phyloP scores from a whole-genome alignment of 495 filamentous ascomycete genomes.

The Echria macrotheca region DNA sequence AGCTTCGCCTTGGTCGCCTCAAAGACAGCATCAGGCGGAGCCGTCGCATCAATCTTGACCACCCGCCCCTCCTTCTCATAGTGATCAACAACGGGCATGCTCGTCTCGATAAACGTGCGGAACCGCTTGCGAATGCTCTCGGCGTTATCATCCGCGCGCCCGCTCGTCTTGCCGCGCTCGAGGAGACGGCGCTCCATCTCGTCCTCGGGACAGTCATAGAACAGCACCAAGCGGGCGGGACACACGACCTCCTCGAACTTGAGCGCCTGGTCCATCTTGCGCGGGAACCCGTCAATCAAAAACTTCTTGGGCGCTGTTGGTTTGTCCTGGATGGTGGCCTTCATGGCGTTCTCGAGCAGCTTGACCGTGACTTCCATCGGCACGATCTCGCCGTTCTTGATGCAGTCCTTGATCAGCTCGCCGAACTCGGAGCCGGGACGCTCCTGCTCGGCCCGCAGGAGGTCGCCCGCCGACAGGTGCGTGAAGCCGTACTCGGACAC shows the following conservation, averaged over 20 bases:
- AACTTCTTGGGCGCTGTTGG: conserved; percentile 49
- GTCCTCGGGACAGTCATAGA: conserved; percentile 84
- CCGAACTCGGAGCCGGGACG: conserved; percentile 81
- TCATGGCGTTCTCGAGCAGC: conserved; percentile 89
- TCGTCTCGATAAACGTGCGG: conserved; percentile 85
- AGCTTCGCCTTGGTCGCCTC: conserved; percentile 50
- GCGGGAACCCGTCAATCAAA: conserved; percentile 91
- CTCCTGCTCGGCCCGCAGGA: conserved; percentile 88
- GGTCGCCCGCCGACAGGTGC: conserved; percentile 88
- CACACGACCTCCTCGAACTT: conserved; percentile 90
- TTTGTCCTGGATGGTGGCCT: conserved; percentile 44
- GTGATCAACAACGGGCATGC: conserved; percentile 90
- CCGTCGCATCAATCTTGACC: conserved; percentile 66
- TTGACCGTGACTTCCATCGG: conserved; percentile 98
- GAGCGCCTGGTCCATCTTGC: conserved; percentile 92
- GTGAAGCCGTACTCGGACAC: conserved; percentile 87
- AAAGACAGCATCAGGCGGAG: conserved; percentile 69
- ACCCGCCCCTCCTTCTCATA: conserved; percentile 75
- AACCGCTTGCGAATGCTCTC: conserved; percentile 96
- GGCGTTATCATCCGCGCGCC: conserved; percentile 85
- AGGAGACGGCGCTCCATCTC: conserved; percentile 79
- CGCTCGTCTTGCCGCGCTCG: conserved; percentile 86
- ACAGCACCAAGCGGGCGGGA: conserved; percentile 74
- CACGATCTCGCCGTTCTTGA: conserved; percentile 89
- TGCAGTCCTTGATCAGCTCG: conserved; percentile 81